Evolutionary conservation across 2,329 filamentous ascomycete genomes (phyloP).

Genomic region (Aureobasidium sp.): DNA sequence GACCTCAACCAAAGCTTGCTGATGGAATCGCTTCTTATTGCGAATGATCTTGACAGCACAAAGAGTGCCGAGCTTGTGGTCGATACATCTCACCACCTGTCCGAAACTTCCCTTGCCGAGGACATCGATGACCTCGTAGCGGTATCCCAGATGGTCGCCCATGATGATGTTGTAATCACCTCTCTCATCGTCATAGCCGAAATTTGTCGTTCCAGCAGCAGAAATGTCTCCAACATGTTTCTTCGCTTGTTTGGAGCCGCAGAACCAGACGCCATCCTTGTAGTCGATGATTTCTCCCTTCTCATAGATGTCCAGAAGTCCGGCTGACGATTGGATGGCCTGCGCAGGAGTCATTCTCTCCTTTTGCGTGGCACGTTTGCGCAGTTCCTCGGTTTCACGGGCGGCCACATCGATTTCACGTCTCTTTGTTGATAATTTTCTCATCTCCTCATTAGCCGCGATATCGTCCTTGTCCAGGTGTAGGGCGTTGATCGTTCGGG

Average conservation of each 20-base stretch:
- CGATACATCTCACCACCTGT: slow-evolving; percentile 92
- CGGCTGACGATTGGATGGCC: slow-evolving; percentile 62
- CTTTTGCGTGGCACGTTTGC: slow-evolving; percentile 76
- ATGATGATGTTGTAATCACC: slow-evolving; percentile 92
- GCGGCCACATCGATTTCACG: slow-evolving; percentile 92
- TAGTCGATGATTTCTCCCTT: slow-evolving; percentile 95
- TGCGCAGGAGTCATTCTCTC: slow-evolving; percentile 75
- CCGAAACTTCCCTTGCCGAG: slow-evolving; percentile 97
- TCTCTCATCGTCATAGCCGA: slow-evolving; percentile 94
- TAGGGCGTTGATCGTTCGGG: background rate
- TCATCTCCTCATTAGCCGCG: slow-evolving; percentile 90
- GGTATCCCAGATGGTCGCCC: slow-evolving; percentile 88
- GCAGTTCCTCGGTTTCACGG: slow-evolving; percentile 76
- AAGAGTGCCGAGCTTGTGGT: slow-evolving; percentile 86
- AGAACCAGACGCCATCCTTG: slow-evolving; percentile 81
- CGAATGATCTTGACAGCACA: slow-evolving; percentile 98
- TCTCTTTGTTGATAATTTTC: slow-evolving; percentile 71
- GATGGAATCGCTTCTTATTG: slow-evolving; percentile 99
- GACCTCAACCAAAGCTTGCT: slow-evolving; percentile 96
- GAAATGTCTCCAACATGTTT: slow-evolving; percentile 75
- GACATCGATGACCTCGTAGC: slow-evolving; percentile 93
- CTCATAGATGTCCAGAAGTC: slow-evolving; percentile 91
- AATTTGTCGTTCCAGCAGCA: slow-evolving; percentile 71
- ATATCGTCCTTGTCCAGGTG: slow-evolving; percentile 68
- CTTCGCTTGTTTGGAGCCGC: slow-evolving; percentile 79